Percentiles rank a stretch among this genome's conserved stretches.
These are phyloP conservation scores for Taphrina sp. DNA, from an alignment of 1,139 yeast genomes.

Conservation along the genomic window DNA sequence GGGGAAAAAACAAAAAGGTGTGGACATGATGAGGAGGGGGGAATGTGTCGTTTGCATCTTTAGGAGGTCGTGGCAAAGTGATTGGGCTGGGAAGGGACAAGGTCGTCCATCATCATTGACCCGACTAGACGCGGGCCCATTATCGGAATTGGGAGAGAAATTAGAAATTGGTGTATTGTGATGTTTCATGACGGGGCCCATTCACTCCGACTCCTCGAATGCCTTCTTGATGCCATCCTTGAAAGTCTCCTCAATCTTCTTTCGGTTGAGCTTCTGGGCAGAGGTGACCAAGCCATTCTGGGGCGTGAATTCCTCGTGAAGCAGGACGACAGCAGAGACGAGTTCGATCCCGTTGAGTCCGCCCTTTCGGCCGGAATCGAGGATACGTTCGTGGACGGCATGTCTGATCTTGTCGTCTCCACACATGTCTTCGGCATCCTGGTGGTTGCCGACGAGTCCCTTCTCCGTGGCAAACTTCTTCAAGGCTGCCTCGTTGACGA, in stretches of 20 bases:
- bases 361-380: conserved; percentile 73
- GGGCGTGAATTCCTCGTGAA: conserved; percentile 97
- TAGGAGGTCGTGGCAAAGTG: too few relatives aligned
- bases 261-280: conserved; percentile 95
- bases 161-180: too few relatives aligned
- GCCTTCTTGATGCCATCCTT: conserved; percentile 43
- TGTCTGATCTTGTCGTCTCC: conserved; percentile 58
- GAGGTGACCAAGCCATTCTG: conserved; percentile 90
- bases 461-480: conserved; percentile 58
- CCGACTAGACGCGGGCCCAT: too few relatives aligned
- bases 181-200: conserved; percentile 40
- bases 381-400: conserved; percentile 59
- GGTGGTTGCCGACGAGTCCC: conserved; percentile 52
- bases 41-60: too few relatives aligned
- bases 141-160: too few relatives aligned
- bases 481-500: conserved; percentile 72
- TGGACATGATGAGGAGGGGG: too few relatives aligned
- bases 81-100: too few relatives aligned
- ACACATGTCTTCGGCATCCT: conserved; percentile 55
- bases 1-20: too few relatives aligned
- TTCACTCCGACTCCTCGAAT: conserved; percentile 40
- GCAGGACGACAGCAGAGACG: conserved; percentile 70
- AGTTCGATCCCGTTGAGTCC: conserved; percentile 87
- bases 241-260: conserved; percentile 67
- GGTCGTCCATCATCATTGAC: too few relatives aligned